A percentile compares a stretch with the other conserved stretches of the same genome.
Evolutionary conservation across 371 early-diverging fungal species (phyloP).

Genomic region (Lichtheimia hyalospora): DNA sequence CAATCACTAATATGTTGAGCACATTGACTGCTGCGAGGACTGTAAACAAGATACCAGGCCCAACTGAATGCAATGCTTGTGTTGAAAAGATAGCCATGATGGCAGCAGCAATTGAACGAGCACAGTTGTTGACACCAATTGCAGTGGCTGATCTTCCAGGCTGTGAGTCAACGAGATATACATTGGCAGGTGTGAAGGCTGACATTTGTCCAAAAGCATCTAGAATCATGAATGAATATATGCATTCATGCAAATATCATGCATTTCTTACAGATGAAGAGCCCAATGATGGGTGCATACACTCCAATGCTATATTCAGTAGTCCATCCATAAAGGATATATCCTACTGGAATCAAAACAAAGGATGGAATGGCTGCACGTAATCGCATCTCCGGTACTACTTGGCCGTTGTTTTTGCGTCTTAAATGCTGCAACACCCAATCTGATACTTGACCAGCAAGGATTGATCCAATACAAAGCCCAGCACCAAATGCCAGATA

Average conservation of each 20-base stretch:
- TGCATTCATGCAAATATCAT: neutral
- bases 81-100: conserved; percentile 29
- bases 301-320: conserved; percentile 20
- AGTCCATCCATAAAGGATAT: conserved; percentile 43
- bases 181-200: conserved; percentile 18
- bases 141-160: conserved; percentile 15
- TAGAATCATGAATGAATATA: neutral
- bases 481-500: conserved; percentile 52
- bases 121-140: conserved; percentile 38
- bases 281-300: conserved; percentile 27
- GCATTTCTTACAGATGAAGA: conserved; percentile 25
- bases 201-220: conserved; percentile 36
- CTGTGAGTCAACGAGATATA: conserved; percentile 19
- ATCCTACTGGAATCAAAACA: conserved; percentile 35
- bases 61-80: conserved; percentile 18
- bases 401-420: conserved; percentile 7
- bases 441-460: conserved; percentile 50
- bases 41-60: conserved; percentile 27
- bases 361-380: conserved; percentile 37
- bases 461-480: conserved; percentile 42
- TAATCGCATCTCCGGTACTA: conserved; percentile 44
- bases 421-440: conserved; percentile 32
- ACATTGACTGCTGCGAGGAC: conserved; percentile 26
- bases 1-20: conserved; percentile 18
- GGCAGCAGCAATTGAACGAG: conserved; percentile 36